phyloP scores from a whole-genome alignment of 257 asterid species.

The Petrea volubilis region DNA sequence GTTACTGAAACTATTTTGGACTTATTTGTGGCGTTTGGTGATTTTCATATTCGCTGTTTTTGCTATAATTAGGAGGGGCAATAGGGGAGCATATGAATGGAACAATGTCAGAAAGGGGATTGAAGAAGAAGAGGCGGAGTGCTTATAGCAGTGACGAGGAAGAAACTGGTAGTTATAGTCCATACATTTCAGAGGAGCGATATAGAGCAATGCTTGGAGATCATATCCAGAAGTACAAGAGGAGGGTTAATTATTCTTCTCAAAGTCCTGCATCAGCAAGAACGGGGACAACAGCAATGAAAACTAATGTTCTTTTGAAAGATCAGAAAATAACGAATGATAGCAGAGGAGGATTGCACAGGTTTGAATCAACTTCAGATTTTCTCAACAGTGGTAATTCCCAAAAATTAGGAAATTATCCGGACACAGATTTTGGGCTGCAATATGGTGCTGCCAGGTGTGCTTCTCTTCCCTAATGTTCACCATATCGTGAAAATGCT shows the following conservation, averaged over 20 bases:
- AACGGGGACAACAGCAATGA: constrained; percentile 40
- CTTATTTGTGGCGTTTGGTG: constrained; percentile 18
- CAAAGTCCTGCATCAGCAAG: constrained; percentile 55
- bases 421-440: constrained; percentile 56
- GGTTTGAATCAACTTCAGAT: constrained; percentile 68
- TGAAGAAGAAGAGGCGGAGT: constrained; percentile 70
- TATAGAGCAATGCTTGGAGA: constrained; percentile 97
- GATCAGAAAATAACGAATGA: constrained; percentile 64
- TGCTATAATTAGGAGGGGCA: constrained; percentile 49
- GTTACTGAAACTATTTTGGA: constrained; percentile 13
- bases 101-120: constrained; percentile 62
- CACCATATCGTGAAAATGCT: background rate
- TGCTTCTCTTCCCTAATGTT: constrained; percentile 23
- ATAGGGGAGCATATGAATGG: constrained; percentile 56
- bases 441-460: constrained; percentile 77
- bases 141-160: constrained; percentile 80
- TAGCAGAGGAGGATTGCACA: constrained; percentile 60
- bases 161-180: constrained; percentile 61
- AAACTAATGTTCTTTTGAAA: constrained; percentile 50
- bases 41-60: constrained; percentile 19
- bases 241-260: constrained; percentile 65
- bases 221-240: constrained; percentile 81
- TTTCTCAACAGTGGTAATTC: constrained; percentile 46
- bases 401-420: constrained; percentile 53
- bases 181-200: constrained; percentile 75